Conservation (phyloP, 179 eudicot genomes). For the Pouteria campechiana region DNA sequence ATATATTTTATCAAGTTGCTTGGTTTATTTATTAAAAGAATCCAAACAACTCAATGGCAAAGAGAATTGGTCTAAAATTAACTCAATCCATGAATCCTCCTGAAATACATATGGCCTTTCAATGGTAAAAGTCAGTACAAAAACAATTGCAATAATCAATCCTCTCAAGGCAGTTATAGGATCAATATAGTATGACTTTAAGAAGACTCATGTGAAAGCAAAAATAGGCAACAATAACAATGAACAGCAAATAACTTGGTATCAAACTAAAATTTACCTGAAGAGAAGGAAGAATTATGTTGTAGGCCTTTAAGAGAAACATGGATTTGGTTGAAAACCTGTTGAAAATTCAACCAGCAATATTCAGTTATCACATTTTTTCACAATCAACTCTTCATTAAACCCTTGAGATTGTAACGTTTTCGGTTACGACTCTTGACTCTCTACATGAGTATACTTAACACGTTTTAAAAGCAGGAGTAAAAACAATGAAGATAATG, state of each 20-base stretch:
- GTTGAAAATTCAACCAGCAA: constrained; percentile 16
- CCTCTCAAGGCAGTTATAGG: too few species aligned
- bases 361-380: constrained; percentile 3
- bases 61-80: too few species aligned
- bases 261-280: constrained; percentile 39
- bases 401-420: background rate
- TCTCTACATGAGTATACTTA: background rate
- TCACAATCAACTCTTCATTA: background rate
- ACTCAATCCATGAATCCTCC: too few species aligned
- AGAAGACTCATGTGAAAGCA: background rate
- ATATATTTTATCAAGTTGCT: too few species aligned
- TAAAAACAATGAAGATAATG: too few species aligned
- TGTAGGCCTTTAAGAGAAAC: constrained; percentile 35
- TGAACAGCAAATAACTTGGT: background rate
- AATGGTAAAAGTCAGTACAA: too few species aligned
- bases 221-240: background rate
- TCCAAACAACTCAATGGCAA: too few species aligned
- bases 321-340: constrained; percentile 58
- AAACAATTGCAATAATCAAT: too few species aligned
- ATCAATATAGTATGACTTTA: too few species aligned
- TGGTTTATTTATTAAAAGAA: too few species aligned
- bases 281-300: constrained; percentile 42
- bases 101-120: too few species aligned
- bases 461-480: background rate
- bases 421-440: background rate